Percentiles rank a stretch among this genome's conserved stretches.
Evolutionary conservation across 2,329 filamentous ascomycete species (phyloP).

Genomic region (Fusarium ambrosium): DNA sequence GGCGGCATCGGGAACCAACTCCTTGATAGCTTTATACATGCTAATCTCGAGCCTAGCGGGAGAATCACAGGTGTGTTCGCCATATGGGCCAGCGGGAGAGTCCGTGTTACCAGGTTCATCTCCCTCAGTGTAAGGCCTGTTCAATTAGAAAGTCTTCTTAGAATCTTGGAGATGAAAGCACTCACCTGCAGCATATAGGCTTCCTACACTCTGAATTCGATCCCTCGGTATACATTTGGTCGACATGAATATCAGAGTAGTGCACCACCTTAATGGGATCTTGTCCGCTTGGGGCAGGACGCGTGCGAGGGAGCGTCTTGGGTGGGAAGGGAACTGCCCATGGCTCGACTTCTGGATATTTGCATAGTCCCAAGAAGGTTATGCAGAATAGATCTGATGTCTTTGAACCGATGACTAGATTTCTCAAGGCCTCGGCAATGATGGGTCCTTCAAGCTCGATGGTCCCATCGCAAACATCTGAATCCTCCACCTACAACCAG

Average conservation of each 20-base stretch:
- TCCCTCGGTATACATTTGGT: conserved; percentile 66
- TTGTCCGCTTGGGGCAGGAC: conserved; percentile 59
- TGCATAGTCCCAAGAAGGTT: conserved; percentile 67
- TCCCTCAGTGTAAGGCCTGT: conserved; percentile 59
- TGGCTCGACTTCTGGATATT: conserved; percentile 59
- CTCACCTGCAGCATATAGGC: conserved; percentile 69
- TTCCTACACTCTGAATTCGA: conserved; percentile 68
- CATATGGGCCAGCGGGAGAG: conserved; percentile 65
- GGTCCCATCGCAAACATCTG: conserved; percentile 68
- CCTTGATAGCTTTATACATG: conserved; percentile 66
- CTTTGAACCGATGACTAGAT: conserved; percentile 62
- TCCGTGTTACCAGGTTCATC: conserved; percentile 63
- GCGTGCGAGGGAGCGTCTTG: conserved; percentile 53
- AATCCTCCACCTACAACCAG: conserved; percentile 59
- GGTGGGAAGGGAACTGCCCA: conserved; percentile 61
- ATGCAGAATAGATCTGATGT: conserved; percentile 66
- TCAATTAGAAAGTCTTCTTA: too few relatives aligned
- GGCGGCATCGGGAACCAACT: conserved; percentile 60
- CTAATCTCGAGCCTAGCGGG: conserved; percentile 66
- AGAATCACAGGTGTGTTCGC: conserved; percentile 66
- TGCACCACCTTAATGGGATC: conserved; percentile 68
- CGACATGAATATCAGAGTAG: conserved; percentile 72
- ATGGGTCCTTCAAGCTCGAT: conserved; percentile 67
- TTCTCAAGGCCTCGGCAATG: conserved; percentile 62
- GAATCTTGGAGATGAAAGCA: background rate